Evolutionary conservation across 345 rosid species (phyloP).

Genomic region (Eucalyptus sideroxylon): DNA sequence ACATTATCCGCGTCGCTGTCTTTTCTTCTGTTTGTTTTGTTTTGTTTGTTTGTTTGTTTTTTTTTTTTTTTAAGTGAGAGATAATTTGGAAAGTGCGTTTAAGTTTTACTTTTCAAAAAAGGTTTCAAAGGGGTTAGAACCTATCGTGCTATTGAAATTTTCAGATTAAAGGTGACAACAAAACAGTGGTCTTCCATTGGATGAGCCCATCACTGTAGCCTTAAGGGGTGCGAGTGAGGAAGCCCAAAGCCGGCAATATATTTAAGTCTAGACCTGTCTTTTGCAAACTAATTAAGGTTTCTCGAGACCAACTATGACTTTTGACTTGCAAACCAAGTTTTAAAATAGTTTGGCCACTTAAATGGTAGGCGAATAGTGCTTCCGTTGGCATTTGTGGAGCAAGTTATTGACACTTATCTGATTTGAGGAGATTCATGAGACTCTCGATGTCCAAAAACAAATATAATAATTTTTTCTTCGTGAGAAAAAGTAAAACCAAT

Average conservation of each 20-base stretch:
- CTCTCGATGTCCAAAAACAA: background rate
- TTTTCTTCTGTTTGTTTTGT: background rate
- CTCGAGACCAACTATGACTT: rapidly evolving
- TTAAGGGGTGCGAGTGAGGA: background rate
- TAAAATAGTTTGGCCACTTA: background rate
- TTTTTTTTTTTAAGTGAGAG: background rate
- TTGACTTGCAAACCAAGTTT: background rate
- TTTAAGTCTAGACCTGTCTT: rapidly evolving
- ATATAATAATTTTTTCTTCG: rapidly evolving
- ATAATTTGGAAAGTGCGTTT: background rate
- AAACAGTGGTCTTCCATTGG: rapidly evolving
- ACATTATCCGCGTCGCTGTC: background rate
- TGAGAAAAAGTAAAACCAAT: background rate
- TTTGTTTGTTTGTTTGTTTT: no score
- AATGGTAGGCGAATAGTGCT: background rate
- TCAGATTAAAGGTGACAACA: background rate
- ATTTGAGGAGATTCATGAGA: background rate
- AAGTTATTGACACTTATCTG: background rate
- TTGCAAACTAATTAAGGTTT: background rate
- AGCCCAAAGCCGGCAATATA: rapidly evolving
- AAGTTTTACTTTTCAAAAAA: background rate
- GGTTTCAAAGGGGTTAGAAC: background rate
- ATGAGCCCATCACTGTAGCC: background rate
- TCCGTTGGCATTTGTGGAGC: background rate
- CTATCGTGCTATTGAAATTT: background rate